Evolutionary conservation across 768 basidiomycete species (phyloP), one percentile per base, ranked within the genome.

Genomic region (Russula earlei): DNA sequence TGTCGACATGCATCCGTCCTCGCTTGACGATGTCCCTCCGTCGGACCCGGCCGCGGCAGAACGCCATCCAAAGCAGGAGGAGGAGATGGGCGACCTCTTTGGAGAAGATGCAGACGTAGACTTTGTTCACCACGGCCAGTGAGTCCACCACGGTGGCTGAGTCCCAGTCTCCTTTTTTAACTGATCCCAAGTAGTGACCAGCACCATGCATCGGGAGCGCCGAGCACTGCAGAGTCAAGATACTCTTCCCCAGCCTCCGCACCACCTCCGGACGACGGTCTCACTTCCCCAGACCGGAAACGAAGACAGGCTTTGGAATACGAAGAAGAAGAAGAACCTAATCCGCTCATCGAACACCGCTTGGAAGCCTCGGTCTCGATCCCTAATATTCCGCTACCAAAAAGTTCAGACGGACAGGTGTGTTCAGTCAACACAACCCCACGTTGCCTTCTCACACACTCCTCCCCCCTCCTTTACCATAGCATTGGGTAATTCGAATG

Each of bases 401-500:
- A 78, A 63, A 84, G 83, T 60, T 85, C 87, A 56, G 86, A 93
- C 67, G 85, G 84, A 52, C 79, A 87, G 66, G 94, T 94, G 68
- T 73, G 83, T 66, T 34, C 29, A 10, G 47, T 36, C 54, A 51
- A 24, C 24, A 45, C 27, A 41, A 29, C 27, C 19, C 11, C 43
- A 50, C 20, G 22, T 47, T 5, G 7, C 29, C 7, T 5, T 31
- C 15, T 36, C 34, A 27, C 10, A 51, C 56, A 20, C 15, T 44
- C 54, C 62, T 25, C 47, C 25, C 27, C 17, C 31, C 59, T 45
- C 42, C 8, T 50, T 47, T 59, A 15, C 38, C n/a, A n/a, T 49
- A 91, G 91, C 82, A 85, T 62, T 97, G 93, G 93, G 85, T 92
- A 50, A 81, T 95, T 53, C 83, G 90, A 40, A 82, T 96, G 68